Base-by-base conservation (phyloP, 345 rosid genomes). In the Erysimum cheiranthoides region DNA sequence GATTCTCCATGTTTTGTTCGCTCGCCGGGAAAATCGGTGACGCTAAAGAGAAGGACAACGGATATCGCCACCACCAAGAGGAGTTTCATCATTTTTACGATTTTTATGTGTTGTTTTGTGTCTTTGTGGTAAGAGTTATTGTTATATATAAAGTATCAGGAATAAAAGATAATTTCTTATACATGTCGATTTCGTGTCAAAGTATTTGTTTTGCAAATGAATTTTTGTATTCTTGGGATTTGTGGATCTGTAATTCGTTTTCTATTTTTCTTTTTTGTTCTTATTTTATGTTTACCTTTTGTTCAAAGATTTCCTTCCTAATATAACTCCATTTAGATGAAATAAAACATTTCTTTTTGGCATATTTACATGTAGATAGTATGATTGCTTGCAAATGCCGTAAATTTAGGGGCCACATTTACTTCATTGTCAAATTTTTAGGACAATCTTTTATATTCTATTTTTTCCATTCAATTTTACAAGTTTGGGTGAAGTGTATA, bases 141-240 rank as follows among this genome's bases (percentile, higher is more conserved):
- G 3, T 46, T 39, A 53, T 63, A 51, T 64, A 58, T 39, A 64
- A 77, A 10, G 47, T 59, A 64, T 72, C 66, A 66, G 58, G 72
- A 66, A 42, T 38, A 72, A 72, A 50, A 50, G 49, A 71, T 72
- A 27, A n/a, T 49, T 12, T 66, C 31, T 31, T 34, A 47, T 65
- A 71, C 64, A 58, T 78, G 77, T 77, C 67, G 39, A 71, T 21
- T 38, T 70, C 76, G 61, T 77, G 72, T 66, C 10, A 47, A 74
- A 17, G 34, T 8, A 51, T 38, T 16, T n/a, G 43, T n/a, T 21
- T 35, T 21, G 4, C 28, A 11, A 30, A 40, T 40, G n/a, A 12
- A 18, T 16, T 32, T 38, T 73, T 46, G 10, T 7, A 65, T 49
- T 68, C 30, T 67, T 74, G 78, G 51, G 51, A 49, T 60, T 60